These are phyloP conservation scores for Selaginella tamariscina DNA, from an alignment of 75 land plant genomes.

Conservation along the genomic window DNA sequence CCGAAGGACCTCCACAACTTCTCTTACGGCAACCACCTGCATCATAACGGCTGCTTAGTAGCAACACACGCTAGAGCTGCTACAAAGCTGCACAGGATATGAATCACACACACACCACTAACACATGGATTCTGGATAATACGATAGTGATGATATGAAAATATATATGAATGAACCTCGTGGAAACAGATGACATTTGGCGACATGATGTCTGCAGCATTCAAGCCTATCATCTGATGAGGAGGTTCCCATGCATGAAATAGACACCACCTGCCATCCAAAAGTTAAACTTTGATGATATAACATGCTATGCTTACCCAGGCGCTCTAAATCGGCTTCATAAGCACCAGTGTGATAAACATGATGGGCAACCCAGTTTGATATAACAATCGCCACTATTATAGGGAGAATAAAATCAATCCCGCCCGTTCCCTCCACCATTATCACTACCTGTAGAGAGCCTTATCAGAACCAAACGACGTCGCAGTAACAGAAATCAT, in stretches of 20 bases:
- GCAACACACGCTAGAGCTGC: too few relatives aligned
- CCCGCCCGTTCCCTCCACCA: constrained; percentile 40
- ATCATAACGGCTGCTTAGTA: neutral
- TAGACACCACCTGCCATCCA: constrained; percentile 18
- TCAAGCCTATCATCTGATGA: constrained; percentile 10
- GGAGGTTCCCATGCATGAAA: constrained; percentile 36
- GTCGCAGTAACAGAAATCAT: too few relatives aligned
- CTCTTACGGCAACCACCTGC: constrained; percentile 26
- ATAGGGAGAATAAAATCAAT: constrained; percentile 37
- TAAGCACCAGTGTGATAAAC: constrained; percentile 34
- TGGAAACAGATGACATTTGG: constrained; percentile 31
- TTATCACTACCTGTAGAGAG: constrained; percentile 38
- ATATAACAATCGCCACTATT: constrained; percentile 32
- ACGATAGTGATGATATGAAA: too few relatives aligned
- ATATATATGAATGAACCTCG: too few relatives aligned
- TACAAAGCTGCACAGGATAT: too few relatives aligned
- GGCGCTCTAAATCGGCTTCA: constrained; percentile 32
- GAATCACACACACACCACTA: too few relatives aligned
- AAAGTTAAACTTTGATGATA: neutral
- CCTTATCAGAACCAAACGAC: too few relatives aligned
- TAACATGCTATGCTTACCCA: constrained; percentile 16
- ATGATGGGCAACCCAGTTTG: constrained; percentile 41
- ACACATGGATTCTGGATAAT: too few relatives aligned
- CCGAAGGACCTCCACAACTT: constrained; percentile 26
- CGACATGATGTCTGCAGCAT: constrained; percentile 37